Base-by-base conservation (phyloP, 2,329 filamentous ascomycete species). In the Stagonosporopsis cucurbitacearum region DNA sequence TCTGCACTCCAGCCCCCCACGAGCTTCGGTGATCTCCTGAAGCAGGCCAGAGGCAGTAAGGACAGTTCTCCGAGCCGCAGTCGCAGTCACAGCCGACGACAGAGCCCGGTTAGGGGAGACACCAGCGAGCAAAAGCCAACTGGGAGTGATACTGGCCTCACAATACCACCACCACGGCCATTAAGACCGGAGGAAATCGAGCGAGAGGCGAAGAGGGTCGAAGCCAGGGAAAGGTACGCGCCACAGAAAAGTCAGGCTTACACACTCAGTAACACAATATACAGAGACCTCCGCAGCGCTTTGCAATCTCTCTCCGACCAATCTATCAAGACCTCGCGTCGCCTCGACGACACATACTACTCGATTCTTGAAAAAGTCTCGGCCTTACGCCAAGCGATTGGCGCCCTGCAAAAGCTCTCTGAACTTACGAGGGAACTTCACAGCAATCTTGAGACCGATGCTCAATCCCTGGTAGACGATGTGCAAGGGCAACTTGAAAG, bases 341-440 rank as follows among this genome's bases (percentile, higher is more conserved):
- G 83, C 30, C 83, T 94, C 37, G 89, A 93, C 71, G 85, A 89
- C 55, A 88, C 88, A 3, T 93, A 92, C 76, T 89, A 90, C 61
- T 84, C 85, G 0, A 83, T 92, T 9, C 79, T 92, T 26, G 87
- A 91, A 69, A 90, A 88, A 68, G 81, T 89, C 44, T 82, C 82
- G 45, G 74, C 81, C 1, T 78, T 93, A 33, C 87, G 88, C 50
- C 82, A 80, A 62, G 91, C 86, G 0, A 83, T 92, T 35, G 73
- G 79, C 6, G 83, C 82, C 2, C 78, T 94, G 25, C 87, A 86
- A 66, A 86, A 89, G 63, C 80, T 94, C n/a, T 86, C 88, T 0
- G 78, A 78, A 26, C 79, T 84, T 65, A 87, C 87, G 6, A 81
- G 80, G 50, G 80, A 84, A 47, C 79, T 88, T 8, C 83, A 84